Evolutionary conservation across 177 flowering plant species (phyloP).

Genomic region (Vitis hybrid): DNA sequence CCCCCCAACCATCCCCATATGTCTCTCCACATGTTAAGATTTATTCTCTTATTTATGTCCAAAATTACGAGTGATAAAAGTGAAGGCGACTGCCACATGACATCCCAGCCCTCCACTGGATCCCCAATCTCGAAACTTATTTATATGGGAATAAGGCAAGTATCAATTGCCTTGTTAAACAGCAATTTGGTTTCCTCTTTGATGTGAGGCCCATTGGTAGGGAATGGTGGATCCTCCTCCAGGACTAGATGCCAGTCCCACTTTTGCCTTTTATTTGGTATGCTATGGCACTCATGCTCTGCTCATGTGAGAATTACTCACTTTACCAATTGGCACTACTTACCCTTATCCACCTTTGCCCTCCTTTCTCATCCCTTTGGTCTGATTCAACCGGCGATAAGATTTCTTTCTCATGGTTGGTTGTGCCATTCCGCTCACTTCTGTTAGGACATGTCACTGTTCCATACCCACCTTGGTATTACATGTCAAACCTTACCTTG

Average conservation of each 20-base stretch:
- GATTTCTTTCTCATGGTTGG: background rate
- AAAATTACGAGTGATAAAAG: constrained; percentile 7
- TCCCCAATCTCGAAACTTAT: constrained; percentile 11
- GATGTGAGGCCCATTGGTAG: background rate
- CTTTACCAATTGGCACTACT: background rate
- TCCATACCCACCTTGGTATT: constrained; percentile 4
- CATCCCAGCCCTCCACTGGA: constrained; percentile 5
- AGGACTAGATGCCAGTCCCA: background rate
- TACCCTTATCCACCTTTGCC: background rate
- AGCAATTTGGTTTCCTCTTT: background rate
- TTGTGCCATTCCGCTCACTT: background rate
- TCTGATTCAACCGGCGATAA: background rate
- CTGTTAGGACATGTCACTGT: constrained; percentile 6
- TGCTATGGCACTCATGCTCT: background rate
- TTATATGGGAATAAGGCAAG: constrained; percentile 16
- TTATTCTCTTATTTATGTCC: too few relatives aligned
- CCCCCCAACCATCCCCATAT: too few relatives aligned
- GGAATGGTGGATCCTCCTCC: background rate
- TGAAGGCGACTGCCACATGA: constrained; percentile 32
- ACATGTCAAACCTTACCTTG: constrained; percentile 1
- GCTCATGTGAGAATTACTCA: background rate
- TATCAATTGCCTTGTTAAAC: background rate
- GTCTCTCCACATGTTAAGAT: too few relatives aligned
- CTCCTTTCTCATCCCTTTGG: background rate
- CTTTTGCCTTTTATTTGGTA: background rate